A percentile compares a stretch with the other conserved stretches of the same genome.
These are phyloP conservation scores for Ogataea methanolica DNA, from an alignment of 805 yeast species.

Conservation along the genomic window DNA sequence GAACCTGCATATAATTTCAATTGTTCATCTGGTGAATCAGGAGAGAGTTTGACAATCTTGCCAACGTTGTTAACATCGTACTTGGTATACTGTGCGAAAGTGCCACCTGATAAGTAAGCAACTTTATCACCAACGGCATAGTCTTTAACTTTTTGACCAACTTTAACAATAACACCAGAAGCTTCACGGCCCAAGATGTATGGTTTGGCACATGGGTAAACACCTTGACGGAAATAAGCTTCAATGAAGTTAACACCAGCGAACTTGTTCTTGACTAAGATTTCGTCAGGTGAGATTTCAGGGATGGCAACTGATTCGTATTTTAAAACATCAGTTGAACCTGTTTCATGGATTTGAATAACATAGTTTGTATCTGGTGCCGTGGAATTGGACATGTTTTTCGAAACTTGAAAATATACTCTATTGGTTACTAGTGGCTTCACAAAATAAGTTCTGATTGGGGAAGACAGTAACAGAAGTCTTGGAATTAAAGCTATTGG, in stretches of 20 bases:
- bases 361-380: constrained; percentile 58
- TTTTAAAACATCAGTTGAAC: constrained; percentile 57
- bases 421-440: too few species aligned
- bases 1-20: constrained; percentile 56
- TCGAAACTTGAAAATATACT: neutral
- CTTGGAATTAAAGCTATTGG: too few species aligned
- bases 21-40: constrained; percentile 40
- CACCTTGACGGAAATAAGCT: constrained; percentile 73
- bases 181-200: constrained; percentile 67
- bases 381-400: neutral
- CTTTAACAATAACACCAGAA: constrained; percentile 60
- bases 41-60: constrained; percentile 44
- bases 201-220: constrained; percentile 61
- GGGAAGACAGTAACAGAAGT: too few species aligned
- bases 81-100: constrained; percentile 75
- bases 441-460: too few species aligned
- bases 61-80: constrained; percentile 26
- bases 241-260: constrained; percentile 85
- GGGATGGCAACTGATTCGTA: constrained; percentile 62
- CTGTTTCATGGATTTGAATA: constrained; percentile 46
- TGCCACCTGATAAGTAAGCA: constrained; percentile 44
- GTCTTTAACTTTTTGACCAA: constrained; percentile 52
- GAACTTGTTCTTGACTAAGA: constrained; percentile 68
- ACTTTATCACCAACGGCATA: constrained; percentile 68
- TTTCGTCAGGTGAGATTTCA: constrained; percentile 45